Evolutionary conservation across 225 moss, liverwort and hornwort genomes (phyloP).

Genomic region (Neckera pumila): DNA sequence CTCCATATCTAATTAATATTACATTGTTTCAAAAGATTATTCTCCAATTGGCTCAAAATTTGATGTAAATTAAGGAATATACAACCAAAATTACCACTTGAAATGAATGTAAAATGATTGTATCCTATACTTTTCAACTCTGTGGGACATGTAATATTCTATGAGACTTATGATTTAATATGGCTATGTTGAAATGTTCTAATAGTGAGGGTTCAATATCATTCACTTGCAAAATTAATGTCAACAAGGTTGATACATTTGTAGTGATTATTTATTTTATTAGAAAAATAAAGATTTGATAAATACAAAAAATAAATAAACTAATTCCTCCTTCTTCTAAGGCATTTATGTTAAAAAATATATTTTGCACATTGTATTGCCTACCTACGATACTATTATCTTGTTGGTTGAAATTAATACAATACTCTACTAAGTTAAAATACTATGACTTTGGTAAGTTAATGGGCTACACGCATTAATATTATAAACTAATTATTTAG

Average conservation of each 20-base stretch:
- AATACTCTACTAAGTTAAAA: neutral
- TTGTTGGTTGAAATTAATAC: neutral
- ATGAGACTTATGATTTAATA: neutral
- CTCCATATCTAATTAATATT: neutral
- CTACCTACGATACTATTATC: neutral
- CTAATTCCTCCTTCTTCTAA: fast-evolving
- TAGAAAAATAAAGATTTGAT: neutral
- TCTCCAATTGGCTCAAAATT: fast-evolving
- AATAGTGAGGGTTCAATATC: neutral
- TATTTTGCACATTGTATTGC: fast-evolving
- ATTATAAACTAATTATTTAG: no score
- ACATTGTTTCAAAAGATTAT: neutral
- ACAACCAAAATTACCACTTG: fast-evolving
- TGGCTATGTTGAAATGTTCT: fast-evolving
- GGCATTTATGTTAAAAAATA: neutral
- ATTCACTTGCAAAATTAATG: neutral
- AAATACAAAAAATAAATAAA: neutral
- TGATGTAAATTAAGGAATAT: neutral
- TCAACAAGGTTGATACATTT: neutral
- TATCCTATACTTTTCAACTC: neutral
- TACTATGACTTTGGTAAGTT: neutral
- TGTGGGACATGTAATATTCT: fast-evolving
- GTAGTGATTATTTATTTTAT: neutral
- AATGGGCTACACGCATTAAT: fast-evolving
- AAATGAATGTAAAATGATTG: neutral